phyloP scores from a whole-genome alignment of 106 monocot species.

The Phalaenopsis equestris region DNA sequence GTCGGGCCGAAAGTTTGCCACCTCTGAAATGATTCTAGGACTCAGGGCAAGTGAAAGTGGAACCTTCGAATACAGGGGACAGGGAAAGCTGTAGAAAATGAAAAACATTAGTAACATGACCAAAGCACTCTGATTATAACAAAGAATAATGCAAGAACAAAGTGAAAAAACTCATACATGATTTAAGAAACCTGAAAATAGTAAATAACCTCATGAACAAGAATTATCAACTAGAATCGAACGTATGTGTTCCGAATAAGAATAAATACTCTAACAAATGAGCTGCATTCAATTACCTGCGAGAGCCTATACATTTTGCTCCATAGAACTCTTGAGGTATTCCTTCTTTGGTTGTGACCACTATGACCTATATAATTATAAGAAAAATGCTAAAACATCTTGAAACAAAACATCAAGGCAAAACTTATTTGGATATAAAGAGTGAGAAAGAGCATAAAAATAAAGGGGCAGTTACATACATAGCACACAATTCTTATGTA shows the following conservation, averaged over 20 bases:
- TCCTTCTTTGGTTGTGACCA: slow-evolving; percentile 87
- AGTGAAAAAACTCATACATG: background rate
- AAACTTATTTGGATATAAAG: too few species aligned
- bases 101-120: too few species aligned
- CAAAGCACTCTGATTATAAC: background rate
- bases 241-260: background rate
- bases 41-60: slow-evolving; percentile 90
- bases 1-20: slow-evolving; percentile 90
- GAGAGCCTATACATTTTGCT: slow-evolving; percentile 89
- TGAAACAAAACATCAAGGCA: background rate
- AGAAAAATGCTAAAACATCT: background rate
- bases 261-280: background rate
- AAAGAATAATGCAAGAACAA: background rate
- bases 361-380: slow-evolving; percentile 51
- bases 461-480: too few species aligned
- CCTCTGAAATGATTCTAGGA: slow-evolving; percentile 85
- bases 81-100: slow-evolving; percentile 65
- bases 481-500: too few species aligned
- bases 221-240: background rate
- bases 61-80: slow-evolving; percentile 85
- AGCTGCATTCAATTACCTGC: slow-evolving; percentile 43
- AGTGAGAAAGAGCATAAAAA: too few species aligned
- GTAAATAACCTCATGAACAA: background rate
- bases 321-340: slow-evolving; percentile 89
- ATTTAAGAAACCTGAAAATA: background rate